Percentiles rank a stretch among this genome's conserved stretches.
These are phyloP conservation scores for Aspergillus quadrilineatus DNA, from an alignment of 2,329 filamentous ascomycete genomes.

Conservation along the genomic window DNA sequence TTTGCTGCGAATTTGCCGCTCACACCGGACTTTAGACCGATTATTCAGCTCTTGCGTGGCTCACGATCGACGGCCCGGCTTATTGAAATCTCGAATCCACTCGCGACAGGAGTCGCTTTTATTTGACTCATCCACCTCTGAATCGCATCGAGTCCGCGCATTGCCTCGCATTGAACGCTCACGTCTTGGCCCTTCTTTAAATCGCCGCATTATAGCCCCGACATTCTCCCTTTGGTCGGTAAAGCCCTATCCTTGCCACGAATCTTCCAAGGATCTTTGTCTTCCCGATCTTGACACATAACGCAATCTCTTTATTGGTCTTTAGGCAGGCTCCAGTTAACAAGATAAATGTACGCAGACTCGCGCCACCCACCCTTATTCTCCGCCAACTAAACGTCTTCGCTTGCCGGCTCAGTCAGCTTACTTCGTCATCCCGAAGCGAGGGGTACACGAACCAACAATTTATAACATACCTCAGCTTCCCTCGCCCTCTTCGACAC, in stretches of 20 bases:
- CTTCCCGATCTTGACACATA: not conserved
- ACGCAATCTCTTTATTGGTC: conserved; percentile 1
- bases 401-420: conserved; percentile 8
- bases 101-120: conserved; percentile 23
- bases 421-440: conserved; percentile 10
- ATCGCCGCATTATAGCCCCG: not conserved
- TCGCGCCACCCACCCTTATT: not conserved
- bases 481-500: not conserved
- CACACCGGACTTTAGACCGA: conserved; percentile 18
- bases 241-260: not conserved
- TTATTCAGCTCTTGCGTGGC: conserved; percentile 16
- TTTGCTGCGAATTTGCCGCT: conserved; percentile 12
- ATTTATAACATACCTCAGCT: not conserved
- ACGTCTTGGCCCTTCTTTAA: not conserved
- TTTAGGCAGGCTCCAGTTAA: not conserved
- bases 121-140: conserved; percentile 19
- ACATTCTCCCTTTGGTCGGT: not conserved
- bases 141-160: conserved; percentile 18
- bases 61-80: conserved; percentile 18
- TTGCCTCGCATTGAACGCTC: conserved; percentile 14
- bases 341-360: not conserved
- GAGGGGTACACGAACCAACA: not conserved
- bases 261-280: not conserved
- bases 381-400: not conserved
- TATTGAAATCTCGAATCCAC: conserved; percentile 21